Percentiles rank a stretch among this genome's conserved stretches.
Conservation (phyloP, 169 alveolate genomes). For the Toxoplasma gondii region DNA sequence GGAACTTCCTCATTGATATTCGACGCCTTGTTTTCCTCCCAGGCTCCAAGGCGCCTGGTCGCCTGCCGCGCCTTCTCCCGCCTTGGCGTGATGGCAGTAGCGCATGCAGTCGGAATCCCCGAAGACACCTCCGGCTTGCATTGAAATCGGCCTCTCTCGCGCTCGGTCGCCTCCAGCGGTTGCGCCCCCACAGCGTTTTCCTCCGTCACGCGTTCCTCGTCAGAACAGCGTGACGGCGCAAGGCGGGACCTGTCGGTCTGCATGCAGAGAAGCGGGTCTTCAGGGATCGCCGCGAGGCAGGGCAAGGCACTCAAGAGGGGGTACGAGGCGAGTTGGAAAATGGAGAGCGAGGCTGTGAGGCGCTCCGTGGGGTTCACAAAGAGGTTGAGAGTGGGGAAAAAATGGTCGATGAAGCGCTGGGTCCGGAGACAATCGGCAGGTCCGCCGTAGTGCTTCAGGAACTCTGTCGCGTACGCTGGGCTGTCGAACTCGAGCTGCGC, state of each 20-base stretch:
- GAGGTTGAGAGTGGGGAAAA: not conserved
- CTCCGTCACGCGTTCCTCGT: not conserved
- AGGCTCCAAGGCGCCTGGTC: no score
- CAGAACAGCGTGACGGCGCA: not conserved
- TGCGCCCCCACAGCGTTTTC: not conserved
- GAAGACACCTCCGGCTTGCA: no score
- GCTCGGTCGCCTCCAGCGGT: not conserved
- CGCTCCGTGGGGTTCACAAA: slow-evolving; percentile 4
- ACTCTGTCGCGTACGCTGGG: not conserved
- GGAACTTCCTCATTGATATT: no score
- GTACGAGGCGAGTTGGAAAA: not conserved
- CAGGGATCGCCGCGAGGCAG: not conserved
- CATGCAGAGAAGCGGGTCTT: not conserved
- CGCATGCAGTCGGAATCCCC: no score
- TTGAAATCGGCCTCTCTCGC: not conserved
- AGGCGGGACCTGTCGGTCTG: not conserved
- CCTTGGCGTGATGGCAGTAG: no score
- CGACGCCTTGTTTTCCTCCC: no score
- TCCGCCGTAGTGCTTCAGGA: not conserved
- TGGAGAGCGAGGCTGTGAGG: not conserved
- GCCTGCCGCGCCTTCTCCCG: no score
- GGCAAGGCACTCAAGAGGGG: not conserved
- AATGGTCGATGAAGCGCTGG: not conserved
- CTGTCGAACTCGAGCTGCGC: slow-evolving; percentile 13
- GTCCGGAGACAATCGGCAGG: not conserved